phyloP scores from a whole-genome alignment of 345 rosid species.

The Anacardium occidentale region DNA sequence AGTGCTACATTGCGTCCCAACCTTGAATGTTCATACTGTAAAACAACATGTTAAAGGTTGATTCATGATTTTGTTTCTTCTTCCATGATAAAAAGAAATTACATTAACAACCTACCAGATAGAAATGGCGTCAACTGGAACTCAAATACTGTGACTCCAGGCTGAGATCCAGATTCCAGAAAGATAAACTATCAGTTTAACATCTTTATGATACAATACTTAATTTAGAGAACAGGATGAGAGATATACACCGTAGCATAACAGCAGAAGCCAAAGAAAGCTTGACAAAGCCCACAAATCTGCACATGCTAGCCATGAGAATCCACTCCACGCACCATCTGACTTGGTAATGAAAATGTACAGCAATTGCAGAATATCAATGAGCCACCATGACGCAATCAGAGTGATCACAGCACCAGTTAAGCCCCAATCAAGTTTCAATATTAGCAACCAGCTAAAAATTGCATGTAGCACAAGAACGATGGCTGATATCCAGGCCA shows the following conservation, averaged over 20 bases:
- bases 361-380: constrained; percentile 56
- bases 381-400: constrained; percentile 87
- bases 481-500: constrained; percentile 68
- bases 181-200: not conserved
- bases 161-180: constrained; percentile 41
- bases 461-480: constrained; percentile 60
- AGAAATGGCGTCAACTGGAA: constrained; percentile 88
- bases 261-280: constrained; percentile 87
- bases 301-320: constrained; percentile 78
- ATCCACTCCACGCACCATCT: constrained; percentile 93
- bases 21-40: constrained; percentile 88
- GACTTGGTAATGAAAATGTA: constrained; percentile 84
- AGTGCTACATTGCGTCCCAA: constrained; percentile 87
- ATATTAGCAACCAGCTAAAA: constrained; percentile 75
- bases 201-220: not conserved
- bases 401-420: constrained; percentile 81
- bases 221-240: not conserved
- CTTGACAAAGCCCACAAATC: constrained; percentile 77
- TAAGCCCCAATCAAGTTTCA: constrained; percentile 77
- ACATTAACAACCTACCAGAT: constrained; percentile 53
- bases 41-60: not conserved
- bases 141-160: constrained; percentile 93
- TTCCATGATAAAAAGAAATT: constrained; percentile 1
- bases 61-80: not conserved
- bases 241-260: constrained; percentile 66